phyloP scores from a whole-genome alignment of 2,329 filamentous ascomycete species.

The Aspergillus ibericus region DNA sequence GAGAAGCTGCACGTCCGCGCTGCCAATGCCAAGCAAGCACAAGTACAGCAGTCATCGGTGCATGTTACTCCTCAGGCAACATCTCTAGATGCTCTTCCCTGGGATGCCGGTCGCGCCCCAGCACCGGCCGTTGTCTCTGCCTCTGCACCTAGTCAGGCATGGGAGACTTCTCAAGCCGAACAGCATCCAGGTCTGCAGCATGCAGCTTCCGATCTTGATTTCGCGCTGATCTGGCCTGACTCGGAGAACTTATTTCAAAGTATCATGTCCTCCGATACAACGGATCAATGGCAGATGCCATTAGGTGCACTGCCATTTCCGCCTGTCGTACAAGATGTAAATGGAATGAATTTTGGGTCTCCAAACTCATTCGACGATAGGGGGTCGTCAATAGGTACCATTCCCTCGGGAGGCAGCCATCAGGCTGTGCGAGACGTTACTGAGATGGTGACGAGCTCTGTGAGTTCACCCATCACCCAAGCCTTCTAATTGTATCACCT shows the following conservation, averaged over 20 bases:
- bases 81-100: conserved; percentile 23
- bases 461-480: conserved; percentile 25
- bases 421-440: conserved; percentile 49
- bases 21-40: conserved; percentile 21
- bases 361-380: conserved; percentile 41
- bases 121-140: conserved; percentile 17
- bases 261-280: conserved; percentile 43
- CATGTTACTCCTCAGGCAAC: conserved; percentile 17
- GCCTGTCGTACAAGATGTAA: conserved; percentile 30
- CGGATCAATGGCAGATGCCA: conserved; percentile 46
- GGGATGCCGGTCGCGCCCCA: conserved; percentile 27
- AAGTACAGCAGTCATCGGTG: conserved; percentile 5
- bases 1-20: conserved; percentile 43
- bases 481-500: background rate
- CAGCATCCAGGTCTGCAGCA: conserved; percentile 25
- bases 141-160: conserved; percentile 24
- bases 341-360: conserved; percentile 34
- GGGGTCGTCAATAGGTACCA: conserved; percentile 36
- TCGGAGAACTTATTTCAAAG: conserved; percentile 47
- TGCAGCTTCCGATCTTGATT: conserved; percentile 37
- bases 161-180: conserved; percentile 23
- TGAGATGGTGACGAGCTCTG: conserved; percentile 46
- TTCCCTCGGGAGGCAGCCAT: conserved; percentile 44
- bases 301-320: conserved; percentile 44
- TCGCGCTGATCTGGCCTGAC: conserved; percentile 48